Conservation (phyloP, 352 stramenopile species). For the Phytopythium chamaehyphon region DNA sequence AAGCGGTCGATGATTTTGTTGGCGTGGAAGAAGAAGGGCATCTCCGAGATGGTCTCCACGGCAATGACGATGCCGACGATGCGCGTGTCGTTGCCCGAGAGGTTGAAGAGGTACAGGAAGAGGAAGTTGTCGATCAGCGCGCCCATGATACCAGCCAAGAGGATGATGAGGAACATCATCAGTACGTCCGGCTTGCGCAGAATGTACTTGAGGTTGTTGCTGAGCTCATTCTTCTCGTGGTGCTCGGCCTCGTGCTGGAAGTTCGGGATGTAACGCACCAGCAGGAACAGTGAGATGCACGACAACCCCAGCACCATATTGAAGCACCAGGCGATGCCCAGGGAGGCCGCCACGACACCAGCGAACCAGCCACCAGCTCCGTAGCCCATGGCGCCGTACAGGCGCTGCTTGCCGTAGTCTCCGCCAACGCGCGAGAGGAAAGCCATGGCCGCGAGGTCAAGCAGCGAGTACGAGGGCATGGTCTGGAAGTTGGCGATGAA, state of each 20-base stretch:
- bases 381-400: constrained; percentile 42
- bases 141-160: constrained; percentile 27
- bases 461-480: constrained; percentile 32
- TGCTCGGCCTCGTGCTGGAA: constrained; percentile 28
- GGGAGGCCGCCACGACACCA: constrained; percentile 30
- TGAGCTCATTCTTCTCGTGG: constrained; percentile 24
- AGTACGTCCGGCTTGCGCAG: constrained; percentile 24
- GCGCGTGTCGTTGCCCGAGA: constrained; percentile 25
- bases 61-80: constrained; percentile 36
- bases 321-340: constrained; percentile 41
- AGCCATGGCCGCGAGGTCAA: constrained; percentile 35
- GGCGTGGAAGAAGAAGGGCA: constrained; percentile 46
- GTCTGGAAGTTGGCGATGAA: constrained; percentile 50
- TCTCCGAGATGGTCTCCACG: constrained; percentile 34
- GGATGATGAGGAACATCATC: constrained; percentile 28
- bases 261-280: constrained; percentile 32
- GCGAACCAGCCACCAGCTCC: constrained; percentile 36
- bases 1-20: constrained; percentile 37
- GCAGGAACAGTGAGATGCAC: constrained; percentile 25
- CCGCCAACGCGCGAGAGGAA: constrained; percentile 31
- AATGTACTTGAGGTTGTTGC: constrained; percentile 26
- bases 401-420: constrained; percentile 46
- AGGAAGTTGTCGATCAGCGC: constrained; percentile 32
- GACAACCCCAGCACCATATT: constrained; percentile 44
- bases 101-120: constrained; percentile 31